phyloP scores from a whole-genome alignment of 2,329 filamentous ascomycete species.

The Bipolaris sorokiniana region DNA sequence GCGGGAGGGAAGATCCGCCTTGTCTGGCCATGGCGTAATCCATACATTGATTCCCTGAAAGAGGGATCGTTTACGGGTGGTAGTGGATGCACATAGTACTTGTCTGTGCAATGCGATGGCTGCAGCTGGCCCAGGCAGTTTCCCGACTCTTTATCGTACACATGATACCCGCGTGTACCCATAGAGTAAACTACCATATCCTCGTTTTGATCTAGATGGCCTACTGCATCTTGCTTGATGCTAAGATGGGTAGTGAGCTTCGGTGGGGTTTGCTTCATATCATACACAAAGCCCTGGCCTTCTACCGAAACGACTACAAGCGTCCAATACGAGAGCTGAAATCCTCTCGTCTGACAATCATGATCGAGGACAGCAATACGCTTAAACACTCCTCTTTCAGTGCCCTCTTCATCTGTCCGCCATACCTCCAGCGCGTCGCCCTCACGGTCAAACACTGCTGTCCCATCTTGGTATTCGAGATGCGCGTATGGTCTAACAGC shows the following conservation, averaged over 20 bases:
- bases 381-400: constrained; percentile 7
- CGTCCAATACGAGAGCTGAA: constrained; percentile 15
- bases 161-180: constrained; percentile 12
- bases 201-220: constrained; percentile 15
- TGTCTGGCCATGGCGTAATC: neutral
- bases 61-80: neutral
- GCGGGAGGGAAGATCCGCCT: constrained; percentile 3
- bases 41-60: neutral
- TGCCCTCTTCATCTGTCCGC: constrained; percentile 7
- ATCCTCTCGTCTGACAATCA: constrained; percentile 13
- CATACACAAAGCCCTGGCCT: constrained; percentile 13
- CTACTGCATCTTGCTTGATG: constrained; percentile 12
- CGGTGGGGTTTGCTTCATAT: constrained; percentile 13
- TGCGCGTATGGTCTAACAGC: constrained; percentile 11
- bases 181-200: constrained; percentile 12
- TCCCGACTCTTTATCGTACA: constrained; percentile 12
- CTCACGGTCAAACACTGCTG: constrained; percentile 11
- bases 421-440: constrained; percentile 10
- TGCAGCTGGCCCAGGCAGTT: constrained; percentile 5
- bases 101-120: constrained; percentile 10
- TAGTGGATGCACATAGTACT: constrained; percentile 2
- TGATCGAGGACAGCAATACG: constrained; percentile 8
- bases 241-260: constrained; percentile 6
- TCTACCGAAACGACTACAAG: constrained; percentile 10
- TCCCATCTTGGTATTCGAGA: constrained; percentile 15